Base-by-base conservation (phyloP, 139 green algal species). In the Volvox africanus region DNA sequence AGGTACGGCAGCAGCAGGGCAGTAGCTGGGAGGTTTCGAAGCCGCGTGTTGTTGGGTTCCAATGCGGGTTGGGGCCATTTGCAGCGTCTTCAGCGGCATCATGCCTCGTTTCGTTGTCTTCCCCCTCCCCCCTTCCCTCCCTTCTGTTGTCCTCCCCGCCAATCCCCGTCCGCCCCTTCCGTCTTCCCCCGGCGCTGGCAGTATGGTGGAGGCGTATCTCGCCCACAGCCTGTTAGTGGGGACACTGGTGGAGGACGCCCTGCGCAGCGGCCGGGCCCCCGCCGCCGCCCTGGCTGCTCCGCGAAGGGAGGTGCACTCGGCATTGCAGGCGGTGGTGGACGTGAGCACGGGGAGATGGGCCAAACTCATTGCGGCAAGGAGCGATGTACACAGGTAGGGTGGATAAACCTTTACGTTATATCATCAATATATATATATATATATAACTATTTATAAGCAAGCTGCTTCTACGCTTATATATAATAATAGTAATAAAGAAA, bases 341-440 rank as follows among this genome's bases (percentile, higher is more conserved):
- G 95, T 95, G 32, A 95, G 93, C 0, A 92, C 96, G 32, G 92
- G 91, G 22, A 93, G 97, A 16, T 98, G 95, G 95, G 94, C 94
- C 19, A 97, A 96, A 91, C 93, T 99, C 90, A 91, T 99, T 36
- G 81, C 65, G 9, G 93, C 93, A 5, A 88, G 96, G 20, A 91
- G 86, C 90, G 87, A 86, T 14, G 87, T 91, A 55, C 87, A 91
- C 87, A 91, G 87, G 87, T 91, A 77, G 61, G 44, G 78, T 22
- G 17, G 5, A 55, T 55, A 5, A 55, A 14, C 44, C 9, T n/a
- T n/a, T n/a, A n/a, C n/a, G n/a, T 55, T 55, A 55, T 9, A 55
- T 55, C 5, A 55, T 55, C 44, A 5, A 55, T 55, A 14, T 55
- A 14, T 9, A 55, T 9, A 55, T 14, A 55, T 55, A 9, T 55